Evolutionary conservation across 192 early-diverging fungal species (phyloP).

Genomic region (Linderina pennispora): DNA sequence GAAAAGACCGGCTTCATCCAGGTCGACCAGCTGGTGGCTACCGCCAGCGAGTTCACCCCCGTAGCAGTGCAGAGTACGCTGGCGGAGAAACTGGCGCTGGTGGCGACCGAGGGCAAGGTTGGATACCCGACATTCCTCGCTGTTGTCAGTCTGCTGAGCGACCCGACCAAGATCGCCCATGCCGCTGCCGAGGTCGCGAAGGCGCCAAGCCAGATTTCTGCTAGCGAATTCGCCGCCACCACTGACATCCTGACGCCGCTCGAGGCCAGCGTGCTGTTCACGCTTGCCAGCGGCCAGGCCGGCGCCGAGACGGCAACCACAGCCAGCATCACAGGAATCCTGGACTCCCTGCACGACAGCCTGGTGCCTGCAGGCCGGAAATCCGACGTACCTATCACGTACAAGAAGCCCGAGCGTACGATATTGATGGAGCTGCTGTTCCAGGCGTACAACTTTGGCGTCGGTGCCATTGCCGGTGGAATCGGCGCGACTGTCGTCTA

Average conservation of each 20-base stretch:
- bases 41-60: constrained; percentile 28
- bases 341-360: constrained; percentile 20
- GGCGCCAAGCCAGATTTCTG: no score
- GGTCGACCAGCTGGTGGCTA: constrained; percentile 27
- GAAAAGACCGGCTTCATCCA: constrained; percentile 25
- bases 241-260: constrained; percentile 34
- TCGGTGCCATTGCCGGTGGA: constrained; percentile 88
- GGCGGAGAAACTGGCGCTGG: constrained; percentile 25
- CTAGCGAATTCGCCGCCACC: constrained; percentile 7
- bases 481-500: constrained; percentile 93
- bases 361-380: no score
- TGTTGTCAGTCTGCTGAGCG: constrained; percentile 36
- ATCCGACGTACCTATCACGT: background rate
- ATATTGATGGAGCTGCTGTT: constrained; percentile 44
- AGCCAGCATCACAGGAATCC: constrained; percentile 7
- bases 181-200: constrained; percentile 32
- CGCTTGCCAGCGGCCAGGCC: constrained; percentile 27
- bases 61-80: constrained; percentile 16
- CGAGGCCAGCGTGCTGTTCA: constrained; percentile 42
- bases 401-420: constrained; percentile 1
- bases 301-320: constrained; percentile 13
- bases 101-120: constrained; percentile 28
- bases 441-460: constrained; percentile 65
- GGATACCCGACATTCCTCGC: constrained; percentile 51
- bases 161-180: constrained; percentile 33